phyloP scores from a whole-genome alignment of 495 filamentous ascomycete species.

The Trichoderma reesei region DNA sequence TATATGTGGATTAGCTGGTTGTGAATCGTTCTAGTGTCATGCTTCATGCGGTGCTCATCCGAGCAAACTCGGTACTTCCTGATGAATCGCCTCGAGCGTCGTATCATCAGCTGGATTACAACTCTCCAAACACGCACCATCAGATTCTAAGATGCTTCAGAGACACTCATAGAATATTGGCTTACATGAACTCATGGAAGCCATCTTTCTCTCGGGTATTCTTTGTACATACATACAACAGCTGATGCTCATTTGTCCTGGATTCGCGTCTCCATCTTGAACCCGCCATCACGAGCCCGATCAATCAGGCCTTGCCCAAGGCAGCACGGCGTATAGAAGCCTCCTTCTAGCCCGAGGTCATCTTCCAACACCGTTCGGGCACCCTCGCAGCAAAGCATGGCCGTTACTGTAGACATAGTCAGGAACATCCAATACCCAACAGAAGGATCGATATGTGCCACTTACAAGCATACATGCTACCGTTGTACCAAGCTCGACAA shows the following conservation, averaged over 20 bases:
- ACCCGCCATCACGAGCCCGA: constrained; percentile 52
- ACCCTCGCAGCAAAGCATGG: constrained; percentile 54
- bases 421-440: constrained; percentile 15
- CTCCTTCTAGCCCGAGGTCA: constrained; percentile 51
- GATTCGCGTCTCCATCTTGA: constrained; percentile 48
- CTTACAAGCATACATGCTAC: constrained; percentile 55
- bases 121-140: too few species aligned
- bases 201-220: too few species aligned
- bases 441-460: constrained; percentile 9
- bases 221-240: neutral
- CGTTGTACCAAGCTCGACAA: constrained; percentile 48
- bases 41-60: too few species aligned
- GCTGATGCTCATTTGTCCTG: constrained; percentile 17
- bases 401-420: constrained; percentile 61
- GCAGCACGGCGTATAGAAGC: constrained; percentile 74
- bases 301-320: constrained; percentile 70
- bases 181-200: too few species aligned
- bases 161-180: too few species aligned
- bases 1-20: too few species aligned
- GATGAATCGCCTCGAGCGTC: too few species aligned
- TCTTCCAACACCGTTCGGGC: constrained; percentile 61
- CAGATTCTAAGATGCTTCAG: too few species aligned
- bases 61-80: too few species aligned
- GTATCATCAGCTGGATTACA: too few species aligned
- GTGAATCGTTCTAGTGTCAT: too few species aligned